Evolutionary conservation across 2,329 filamentous ascomycete species (phyloP), one percentile per base, ranked within the genome.

Genomic region (Ambrosiella beaveri): DNA sequence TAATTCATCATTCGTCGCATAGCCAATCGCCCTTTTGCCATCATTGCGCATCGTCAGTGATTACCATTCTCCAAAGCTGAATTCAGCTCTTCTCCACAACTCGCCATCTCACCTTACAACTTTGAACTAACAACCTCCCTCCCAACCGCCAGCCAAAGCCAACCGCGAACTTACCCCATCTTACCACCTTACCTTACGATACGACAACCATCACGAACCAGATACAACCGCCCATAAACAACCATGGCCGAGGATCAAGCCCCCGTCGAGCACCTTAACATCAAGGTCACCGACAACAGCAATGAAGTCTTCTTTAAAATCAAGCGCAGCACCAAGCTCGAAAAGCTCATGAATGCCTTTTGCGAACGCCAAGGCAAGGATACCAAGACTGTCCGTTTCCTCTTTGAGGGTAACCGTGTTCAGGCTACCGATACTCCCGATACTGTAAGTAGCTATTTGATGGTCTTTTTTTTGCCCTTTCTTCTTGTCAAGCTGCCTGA

Each of bases 271-370:
- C 93, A 98, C 71, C 77, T 98, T 4, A 98, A 98, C 74, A 97
- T 98, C 74, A 98, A 98, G 71, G 93, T 98, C 12, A 97, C 93
- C 0, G 93, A 98, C 66, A 96, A 95, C 75, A 96, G 96, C 75
- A 98, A 98, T 70, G 93, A 98, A 70, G 91, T 98, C 66, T 98
- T 97, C 72, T 98, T 98, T 78, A 98, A 98, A 78, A 98, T 98
- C 75, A 98, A 98, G 84, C 82, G 90, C 41, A 89, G 85, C 19
- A 98, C 93, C 0, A 87, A 89, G 70, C 80, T 98, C 1, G 93
- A 95, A 74, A 98, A 98, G 76, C 77, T 98, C 58, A 98, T 98
- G 93, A 85, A 88, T 62, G 93, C 93, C 17, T 98, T 97, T 71
- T 98, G 93, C 71, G 91, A 97, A 64, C 82, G 93, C 27, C 90